phyloP scores from a whole-genome alignment of 257 asterid species.

The Pogostemon cablin region DNA sequence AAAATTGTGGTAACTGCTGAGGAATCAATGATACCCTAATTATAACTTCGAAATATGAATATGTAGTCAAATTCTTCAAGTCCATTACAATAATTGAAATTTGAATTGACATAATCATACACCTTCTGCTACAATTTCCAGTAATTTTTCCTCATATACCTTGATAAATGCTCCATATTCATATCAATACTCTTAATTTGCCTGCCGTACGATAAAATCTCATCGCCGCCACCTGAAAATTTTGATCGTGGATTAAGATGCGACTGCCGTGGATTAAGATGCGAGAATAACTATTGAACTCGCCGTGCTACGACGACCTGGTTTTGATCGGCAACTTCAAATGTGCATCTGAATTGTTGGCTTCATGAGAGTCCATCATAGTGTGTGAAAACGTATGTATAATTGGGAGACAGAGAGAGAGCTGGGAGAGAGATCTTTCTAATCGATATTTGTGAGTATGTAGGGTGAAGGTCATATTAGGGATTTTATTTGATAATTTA shows the following conservation, averaged over 20 bases:
- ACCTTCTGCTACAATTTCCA: slow-evolving; percentile 73
- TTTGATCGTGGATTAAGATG: not conserved
- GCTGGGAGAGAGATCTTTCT: too few species aligned
- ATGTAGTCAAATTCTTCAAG: not conserved
- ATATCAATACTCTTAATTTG: slow-evolving; percentile 52
- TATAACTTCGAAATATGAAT: slow-evolving; percentile 2
- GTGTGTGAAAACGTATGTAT: not conserved
- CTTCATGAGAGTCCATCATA: slow-evolving; percentile 41
- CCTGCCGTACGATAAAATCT: slow-evolving; percentile 51
- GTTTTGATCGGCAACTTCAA: slow-evolving; percentile 33
- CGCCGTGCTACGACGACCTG: slow-evolving; percentile 49
- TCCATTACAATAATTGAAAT: slow-evolving; percentile 1
- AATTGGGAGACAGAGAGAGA: not conserved
- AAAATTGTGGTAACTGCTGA: not conserved
- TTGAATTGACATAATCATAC: slow-evolving; percentile 63
- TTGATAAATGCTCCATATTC: slow-evolving; percentile 47
- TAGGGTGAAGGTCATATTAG: too few species aligned
- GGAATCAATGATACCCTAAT: slow-evolving; percentile 1
- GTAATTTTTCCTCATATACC: slow-evolving; percentile 77
- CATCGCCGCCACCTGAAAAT: slow-evolving; percentile 22
- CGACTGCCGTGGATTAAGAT: slow-evolving; percentile 36
- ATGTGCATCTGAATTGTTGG: slow-evolving; percentile 18
- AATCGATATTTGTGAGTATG: too few species aligned
- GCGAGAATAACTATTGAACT: slow-evolving; percentile 52
- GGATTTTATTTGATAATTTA: too few species aligned